Percentiles rank a stretch among this genome's conserved stretches.
Conservation (phyloP, 2,329 filamentous ascomycete species). For the Cadophora gregata region DNA sequence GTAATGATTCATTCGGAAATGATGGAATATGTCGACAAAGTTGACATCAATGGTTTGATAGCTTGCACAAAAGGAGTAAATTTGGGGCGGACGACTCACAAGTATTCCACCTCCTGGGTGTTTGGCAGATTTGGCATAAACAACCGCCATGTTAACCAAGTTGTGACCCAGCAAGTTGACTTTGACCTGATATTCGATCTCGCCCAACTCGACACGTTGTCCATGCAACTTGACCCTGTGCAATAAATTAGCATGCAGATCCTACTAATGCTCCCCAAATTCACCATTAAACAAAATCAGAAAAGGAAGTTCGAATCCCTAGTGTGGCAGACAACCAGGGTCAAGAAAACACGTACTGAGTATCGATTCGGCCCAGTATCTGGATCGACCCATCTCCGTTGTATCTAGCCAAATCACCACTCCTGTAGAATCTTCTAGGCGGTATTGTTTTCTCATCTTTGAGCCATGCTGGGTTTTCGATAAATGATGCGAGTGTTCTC, state of each 20-base stretch:
- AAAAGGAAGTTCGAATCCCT: too few relatives aligned
- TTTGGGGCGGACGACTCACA: background rate
- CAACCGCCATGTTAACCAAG: constrained; percentile 26
- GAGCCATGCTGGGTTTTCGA: constrained; percentile 43
- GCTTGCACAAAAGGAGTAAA: background rate
- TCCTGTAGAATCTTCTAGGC: constrained; percentile 54
- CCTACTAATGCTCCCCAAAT: background rate
- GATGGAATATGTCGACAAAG: background rate
- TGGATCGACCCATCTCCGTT: constrained; percentile 55
- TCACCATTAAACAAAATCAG: background rate
- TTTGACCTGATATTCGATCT: constrained; percentile 37
- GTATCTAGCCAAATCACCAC: constrained; percentile 65
- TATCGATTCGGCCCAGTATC: constrained; percentile 66
- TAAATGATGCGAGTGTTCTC: constrained; percentile 46
- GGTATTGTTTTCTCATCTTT: background rate
- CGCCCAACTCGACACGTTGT: constrained; percentile 33
- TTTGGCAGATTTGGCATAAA: constrained; percentile 30
- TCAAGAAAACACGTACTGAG: constrained; percentile 47
- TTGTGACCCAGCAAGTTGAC: constrained; percentile 33
- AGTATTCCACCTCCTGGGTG: constrained; percentile 15
- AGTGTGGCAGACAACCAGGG: too few relatives aligned
- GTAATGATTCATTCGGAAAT: background rate
- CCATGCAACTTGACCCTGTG: constrained; percentile 54
- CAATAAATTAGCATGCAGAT: background rate
- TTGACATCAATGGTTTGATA: constrained; percentile 37